Conservation (phyloP, 2,329 filamentous ascomycete genomes). For the Sporothrix humicola region DNA sequence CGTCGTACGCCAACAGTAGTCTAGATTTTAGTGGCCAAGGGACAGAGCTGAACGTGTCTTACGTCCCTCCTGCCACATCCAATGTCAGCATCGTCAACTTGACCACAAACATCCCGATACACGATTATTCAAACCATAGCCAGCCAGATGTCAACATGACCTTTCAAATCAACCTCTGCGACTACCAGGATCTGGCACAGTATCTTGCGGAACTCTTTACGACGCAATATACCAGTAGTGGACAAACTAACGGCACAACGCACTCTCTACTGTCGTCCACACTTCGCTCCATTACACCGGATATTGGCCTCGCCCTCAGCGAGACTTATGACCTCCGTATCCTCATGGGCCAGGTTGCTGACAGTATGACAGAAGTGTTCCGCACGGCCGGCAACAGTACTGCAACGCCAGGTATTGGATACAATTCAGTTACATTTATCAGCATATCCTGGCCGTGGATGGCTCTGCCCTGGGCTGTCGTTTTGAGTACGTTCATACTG, state of each 20-base stretch:
- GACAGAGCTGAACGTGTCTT: no score
- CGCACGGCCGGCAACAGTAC: neutral
- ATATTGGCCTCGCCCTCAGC: neutral
- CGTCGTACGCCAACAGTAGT: neutral
- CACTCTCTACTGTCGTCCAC: neutral
- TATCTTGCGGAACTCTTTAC: neutral
- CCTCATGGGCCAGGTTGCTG: neutral
- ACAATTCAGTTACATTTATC: neutral
- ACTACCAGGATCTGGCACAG: neutral
- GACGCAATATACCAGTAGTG: neutral
- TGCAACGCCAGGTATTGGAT: neutral
- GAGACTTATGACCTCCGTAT: neutral
- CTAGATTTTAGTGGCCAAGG: neutral
- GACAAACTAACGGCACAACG: neutral
- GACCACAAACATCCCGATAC: no score
- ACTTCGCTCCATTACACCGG: neutral
- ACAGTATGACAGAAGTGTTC: neutral
- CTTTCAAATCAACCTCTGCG: neutral
- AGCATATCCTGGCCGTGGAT: neutral
- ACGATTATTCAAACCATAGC: neutral
- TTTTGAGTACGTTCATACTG: neutral
- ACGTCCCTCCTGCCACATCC: no score
- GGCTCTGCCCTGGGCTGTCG: neutral
- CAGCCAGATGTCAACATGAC: neutral
- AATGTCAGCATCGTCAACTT: no score